Evolutionary conservation across 139 green algal genomes (phyloP).

Genomic region (Picochlorum sp.): DNA sequence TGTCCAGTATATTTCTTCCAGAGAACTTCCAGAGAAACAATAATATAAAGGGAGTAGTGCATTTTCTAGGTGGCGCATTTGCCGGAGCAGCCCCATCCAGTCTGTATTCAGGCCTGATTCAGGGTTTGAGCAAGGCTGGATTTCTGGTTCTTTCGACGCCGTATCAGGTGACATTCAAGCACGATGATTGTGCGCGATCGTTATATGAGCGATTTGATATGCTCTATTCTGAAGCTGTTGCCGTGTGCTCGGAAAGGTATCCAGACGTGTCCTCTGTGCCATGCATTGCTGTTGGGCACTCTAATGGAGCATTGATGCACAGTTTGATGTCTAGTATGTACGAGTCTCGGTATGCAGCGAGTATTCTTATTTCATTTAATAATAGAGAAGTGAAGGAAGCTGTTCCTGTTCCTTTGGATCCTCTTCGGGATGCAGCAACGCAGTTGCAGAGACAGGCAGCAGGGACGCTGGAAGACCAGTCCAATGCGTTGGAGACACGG

Average conservation of each 20-base stretch:
- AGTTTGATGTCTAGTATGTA: constrained; percentile 41
- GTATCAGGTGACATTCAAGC: constrained; percentile 72
- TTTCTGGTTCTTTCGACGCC: constrained; percentile 55
- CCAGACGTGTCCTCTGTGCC: constrained; percentile 35
- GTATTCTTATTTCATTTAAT: constrained; percentile 85
- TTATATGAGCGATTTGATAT: constrained; percentile 33
- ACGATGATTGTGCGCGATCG: constrained; percentile 71
- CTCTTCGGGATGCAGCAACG: constrained; percentile 37
- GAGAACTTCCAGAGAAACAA: not conserved
- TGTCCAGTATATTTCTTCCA: not conserved
- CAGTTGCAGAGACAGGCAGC: too few species aligned
- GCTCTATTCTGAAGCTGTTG: constrained; percentile 46
- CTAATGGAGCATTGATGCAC: constrained; percentile 71
- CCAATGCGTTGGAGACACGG: not conserved
- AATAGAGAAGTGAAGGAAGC: constrained; percentile 52
- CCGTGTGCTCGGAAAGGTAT: constrained; percentile 18
- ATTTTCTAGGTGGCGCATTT: constrained; percentile 88
- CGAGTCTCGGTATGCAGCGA: constrained; percentile 35
- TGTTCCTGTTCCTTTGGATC: constrained; percentile 66
- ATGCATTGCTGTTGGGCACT: constrained; percentile 79
- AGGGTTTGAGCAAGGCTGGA: constrained; percentile 50
- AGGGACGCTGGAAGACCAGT: not conserved
- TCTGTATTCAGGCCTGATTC: constrained; percentile 58
- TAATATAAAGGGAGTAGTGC: constrained; percentile 38
- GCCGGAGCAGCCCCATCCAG: constrained; percentile 77